Base-by-base conservation (phyloP, 164 flowering plant species). In the Vitis amurensis region DNA sequence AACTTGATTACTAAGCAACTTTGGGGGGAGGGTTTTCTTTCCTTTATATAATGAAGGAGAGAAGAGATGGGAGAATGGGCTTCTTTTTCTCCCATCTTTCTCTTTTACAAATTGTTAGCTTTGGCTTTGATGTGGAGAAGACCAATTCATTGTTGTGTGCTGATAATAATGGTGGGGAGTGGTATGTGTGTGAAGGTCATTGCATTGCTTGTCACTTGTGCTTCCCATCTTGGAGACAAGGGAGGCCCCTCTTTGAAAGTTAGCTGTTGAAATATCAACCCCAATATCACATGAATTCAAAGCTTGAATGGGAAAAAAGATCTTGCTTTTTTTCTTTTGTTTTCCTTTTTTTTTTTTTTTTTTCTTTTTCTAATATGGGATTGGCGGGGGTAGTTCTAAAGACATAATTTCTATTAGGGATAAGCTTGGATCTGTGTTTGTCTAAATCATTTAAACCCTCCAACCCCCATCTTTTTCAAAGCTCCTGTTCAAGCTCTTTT, bases 141-240 rank as follows among this genome's bases (percentile, higher is more conserved):
- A 81, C 69, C 66, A 71, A 63, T 56, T 61, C 16, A 49, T 68
- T 68, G 63, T 66, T 62, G 29, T 55, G 57, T 66, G 78, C 15
- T 60, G 72, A 73, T 75, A 74, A 71, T 78, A 67, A 78, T 84
- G 76, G 74, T 55, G 64, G 78, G 68, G 57, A 61, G 74, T 82
- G 79, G 8, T 66, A 70, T 69, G 72, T 81, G 84, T 83, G 77
- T 80, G 85, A 75, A 72, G 76, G 78, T 79, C 83, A 81, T 82
- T 83, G 81, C 59, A 56, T 75, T 66, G 82, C 78, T 66, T 57
- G 87, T 85, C 87, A 87, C 74, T 60, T 66, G 78, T 85, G 88
- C 71, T 76, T 82, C 86, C 91, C 87, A 83, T 77, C 75, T 62
- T 67, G 81, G 85, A 69, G 83, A 85, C 87, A 83, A 65, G 15